Base-by-base conservation (phyloP, 2,329 filamentous ascomycete species). In the Knufia fluminis region DNA sequence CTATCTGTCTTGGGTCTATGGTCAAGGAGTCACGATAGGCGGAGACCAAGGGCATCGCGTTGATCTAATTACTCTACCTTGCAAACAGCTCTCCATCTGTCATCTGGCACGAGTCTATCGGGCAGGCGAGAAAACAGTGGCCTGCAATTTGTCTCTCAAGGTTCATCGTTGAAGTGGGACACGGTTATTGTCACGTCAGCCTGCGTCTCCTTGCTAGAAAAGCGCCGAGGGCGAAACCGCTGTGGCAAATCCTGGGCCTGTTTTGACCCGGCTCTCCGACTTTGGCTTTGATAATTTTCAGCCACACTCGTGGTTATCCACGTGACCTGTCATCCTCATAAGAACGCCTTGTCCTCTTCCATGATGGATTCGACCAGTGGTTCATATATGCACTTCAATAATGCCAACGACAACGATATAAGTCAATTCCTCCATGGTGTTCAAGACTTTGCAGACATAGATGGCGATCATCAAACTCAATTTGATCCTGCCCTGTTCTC, bases 401-500 rank as follows among this genome's bases (percentile, higher is more conserved):
- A 16, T 58, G 33, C 39, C 22, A 54, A 53, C 50, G 47, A 52
- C 46, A 52, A 59, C 35, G 47, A 58, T 32, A 40, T 57, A 31
- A 52, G 49, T 22, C 36, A 48, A 22, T 58, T 53, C 40, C 54
- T 48, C 33, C 9, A 48, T 28, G 45, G 24, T 17, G 33, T 48
- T 9, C 24, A 39, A 39, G 24, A 48, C 9, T 48, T 22, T 40
- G 45, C 45, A 3, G 10, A 32, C 9, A 16, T 31, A 4, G 20
- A 48, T 17, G 23, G 16, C 31, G 26, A 28, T 19, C 14, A 10
- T 19, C 31, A 26, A 14, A 26, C 40, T 24, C 33, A 49, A 16
- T 49, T 57, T 46, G 54, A 58, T 40, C 56, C 57, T 28, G 57
- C 53, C 17, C 52, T 58, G 4, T 58, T 59, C 45, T 36, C 36